Evolutionary conservation across 2,329 filamentous ascomycete species (phyloP).

Genomic region (Neoscytalidium dimidiatum): DNA sequence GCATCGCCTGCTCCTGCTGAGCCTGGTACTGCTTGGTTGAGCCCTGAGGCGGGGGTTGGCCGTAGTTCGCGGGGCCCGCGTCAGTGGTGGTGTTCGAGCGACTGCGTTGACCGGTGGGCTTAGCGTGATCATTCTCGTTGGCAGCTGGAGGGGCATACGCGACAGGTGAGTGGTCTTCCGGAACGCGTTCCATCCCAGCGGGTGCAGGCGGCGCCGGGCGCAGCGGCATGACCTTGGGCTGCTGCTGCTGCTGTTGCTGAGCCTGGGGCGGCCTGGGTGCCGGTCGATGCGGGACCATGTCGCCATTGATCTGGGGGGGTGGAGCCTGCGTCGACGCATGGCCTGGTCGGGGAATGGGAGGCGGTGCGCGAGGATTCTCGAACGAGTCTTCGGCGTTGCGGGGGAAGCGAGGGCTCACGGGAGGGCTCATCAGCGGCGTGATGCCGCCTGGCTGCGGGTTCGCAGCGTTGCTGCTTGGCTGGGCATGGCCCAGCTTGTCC

Average conservation of each 20-base stretch:
- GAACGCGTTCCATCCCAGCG: constrained; percentile 34
- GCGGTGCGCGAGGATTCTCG: constrained; percentile 91
- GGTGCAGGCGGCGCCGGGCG: constrained; percentile 60
- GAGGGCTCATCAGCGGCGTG: constrained; percentile 69
- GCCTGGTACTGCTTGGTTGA: constrained; percentile 57
- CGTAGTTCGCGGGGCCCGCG: constrained; percentile 33
- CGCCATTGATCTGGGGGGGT: constrained; percentile 44
- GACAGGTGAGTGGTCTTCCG: constrained; percentile 43
- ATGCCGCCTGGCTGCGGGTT: constrained; percentile 26
- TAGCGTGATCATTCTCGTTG: constrained; percentile 23
- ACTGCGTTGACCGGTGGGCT: constrained; percentile 41
- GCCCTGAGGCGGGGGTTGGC: constrained; percentile 3
- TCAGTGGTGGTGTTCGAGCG: constrained; percentile 44
- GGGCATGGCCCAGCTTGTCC: constrained; percentile 93
- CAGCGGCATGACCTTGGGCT: constrained; percentile 53
- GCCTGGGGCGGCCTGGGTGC: constrained; percentile 79
- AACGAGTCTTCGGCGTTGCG: constrained; percentile 85
- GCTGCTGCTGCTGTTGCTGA: constrained; percentile 30
- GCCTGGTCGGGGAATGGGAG: constrained; percentile 69
- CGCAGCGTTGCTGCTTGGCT: constrained; percentile 46
- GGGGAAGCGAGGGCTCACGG: constrained; percentile 83
- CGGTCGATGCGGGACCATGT: constrained; percentile 75
- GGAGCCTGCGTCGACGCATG: constrained; percentile 48
- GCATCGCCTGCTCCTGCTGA: constrained; percentile 84
- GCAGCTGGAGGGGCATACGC: constrained; percentile 43